A percentile compares a stretch with the other conserved stretches of the same genome.
These are phyloP conservation scores for Wickerhamomyces pijperi DNA, from an alignment of 805 yeast genomes.

Conservation along the genomic window DNA sequence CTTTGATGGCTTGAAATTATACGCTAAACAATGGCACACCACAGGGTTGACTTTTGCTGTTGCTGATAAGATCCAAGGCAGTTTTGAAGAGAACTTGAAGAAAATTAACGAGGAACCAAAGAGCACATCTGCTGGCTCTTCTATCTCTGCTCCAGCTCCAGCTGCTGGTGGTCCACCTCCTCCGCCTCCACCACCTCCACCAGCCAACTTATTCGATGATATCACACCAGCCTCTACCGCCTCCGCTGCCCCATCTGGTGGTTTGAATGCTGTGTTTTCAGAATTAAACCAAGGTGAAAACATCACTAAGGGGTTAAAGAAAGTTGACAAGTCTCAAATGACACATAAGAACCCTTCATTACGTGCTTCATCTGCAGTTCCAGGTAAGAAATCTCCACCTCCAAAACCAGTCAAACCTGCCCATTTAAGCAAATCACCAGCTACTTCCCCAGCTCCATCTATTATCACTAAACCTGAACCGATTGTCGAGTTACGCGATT, in stretches of 20 bases:
- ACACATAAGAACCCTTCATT: conserved; percentile 85
- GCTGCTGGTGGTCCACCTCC: conserved; percentile 73
- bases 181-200: conserved; percentile 97
- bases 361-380: conserved; percentile 44
- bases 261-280: conserved; percentile 85
- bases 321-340: conserved; percentile 89
- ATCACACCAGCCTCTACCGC: conserved; percentile 15
- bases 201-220: conserved; percentile 53
- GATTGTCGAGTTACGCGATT: conserved; percentile 69
- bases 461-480: conserved; percentile 47
- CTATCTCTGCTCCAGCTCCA: conserved; percentile 83
- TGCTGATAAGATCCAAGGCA: conserved; percentile 32
- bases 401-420: conserved; percentile 69
- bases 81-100: conserved; percentile 39
- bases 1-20: conserved; percentile 59
- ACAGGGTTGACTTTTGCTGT: conserved; percentile 80
- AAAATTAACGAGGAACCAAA: conserved; percentile 18
- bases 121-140: conserved; percentile 24
- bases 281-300: conserved; percentile 77
- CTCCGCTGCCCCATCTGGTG: conserved; percentile 25
- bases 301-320: conserved; percentile 77
- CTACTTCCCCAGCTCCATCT: conserved; percentile 29
- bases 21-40: conserved; percentile 67
- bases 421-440: conserved; percentile 23
- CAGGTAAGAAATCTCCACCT: conserved; percentile 42